Conservation (phyloP, 768 basidiomycete species). For the Hericium erinaceus region DNA sequence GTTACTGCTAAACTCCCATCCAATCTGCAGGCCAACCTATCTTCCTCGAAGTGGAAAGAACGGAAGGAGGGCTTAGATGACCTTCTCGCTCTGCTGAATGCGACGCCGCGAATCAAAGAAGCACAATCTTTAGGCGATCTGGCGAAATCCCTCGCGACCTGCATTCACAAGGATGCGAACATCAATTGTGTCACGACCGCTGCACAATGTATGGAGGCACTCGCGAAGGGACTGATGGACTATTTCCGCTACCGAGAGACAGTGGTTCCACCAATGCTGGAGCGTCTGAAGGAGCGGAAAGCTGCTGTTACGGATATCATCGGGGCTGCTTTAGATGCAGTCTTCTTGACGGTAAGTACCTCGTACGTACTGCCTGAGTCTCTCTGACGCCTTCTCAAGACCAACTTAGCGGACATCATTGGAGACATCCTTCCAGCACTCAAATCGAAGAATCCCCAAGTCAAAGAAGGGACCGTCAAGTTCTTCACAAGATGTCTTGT, state of each 20-base stretch:
- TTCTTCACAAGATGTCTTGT: slow-evolving; percentile 76
- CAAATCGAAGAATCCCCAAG: slow-evolving; percentile 91
- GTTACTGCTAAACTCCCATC: slow-evolving; percentile 68
- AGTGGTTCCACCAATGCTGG: slow-evolving; percentile 71
- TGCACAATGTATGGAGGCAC: slow-evolving; percentile 72
- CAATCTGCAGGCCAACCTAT: slow-evolving; percentile 62
- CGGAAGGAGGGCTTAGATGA: slow-evolving; percentile 88
- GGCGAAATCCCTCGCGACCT: slow-evolving; percentile 62
- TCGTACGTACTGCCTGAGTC: slow-evolving; percentile 1
- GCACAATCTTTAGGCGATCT: slow-evolving; percentile 70
- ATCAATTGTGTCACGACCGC: slow-evolving; percentile 91
- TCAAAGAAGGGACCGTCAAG: slow-evolving; percentile 87
- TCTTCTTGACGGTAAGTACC: slow-evolving; percentile 67
- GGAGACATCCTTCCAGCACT: slow-evolving; percentile 73
- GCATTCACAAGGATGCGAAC: slow-evolving; percentile 86
- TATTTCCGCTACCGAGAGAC: slow-evolving; percentile 68
- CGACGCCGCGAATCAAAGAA: slow-evolving; percentile 72
- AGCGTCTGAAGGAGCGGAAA: slow-evolving; percentile 91
- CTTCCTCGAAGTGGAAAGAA: slow-evolving; percentile 98
- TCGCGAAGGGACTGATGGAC: slow-evolving; percentile 73
- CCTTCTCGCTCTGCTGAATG: slow-evolving; percentile 56
- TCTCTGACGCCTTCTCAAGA: slow-evolving; percentile 35
- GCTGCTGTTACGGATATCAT: slow-evolving; percentile 83
- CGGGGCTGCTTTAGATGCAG: slow-evolving; percentile 79
- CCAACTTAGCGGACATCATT: slow-evolving; percentile 68